Evolutionary conservation across 352 stramenopile species (phyloP).

Genomic region (Phytophthora colocasiae): DNA sequence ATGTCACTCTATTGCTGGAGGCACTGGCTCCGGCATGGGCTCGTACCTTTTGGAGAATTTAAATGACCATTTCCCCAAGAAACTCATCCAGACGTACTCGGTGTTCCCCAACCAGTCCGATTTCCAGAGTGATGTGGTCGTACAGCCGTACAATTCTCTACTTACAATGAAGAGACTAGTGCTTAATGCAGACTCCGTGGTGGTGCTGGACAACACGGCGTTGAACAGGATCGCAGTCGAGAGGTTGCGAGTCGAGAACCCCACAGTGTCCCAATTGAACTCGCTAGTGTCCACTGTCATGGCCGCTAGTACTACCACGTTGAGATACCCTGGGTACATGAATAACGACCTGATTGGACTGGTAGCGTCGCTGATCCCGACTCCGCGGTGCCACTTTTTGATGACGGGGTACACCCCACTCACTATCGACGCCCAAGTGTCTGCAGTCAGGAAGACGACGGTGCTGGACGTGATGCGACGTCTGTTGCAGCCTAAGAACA

Average conservation of each 20-base stretch:
- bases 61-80: constrained; percentile 99
- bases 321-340: constrained; percentile 98
- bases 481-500: constrained; percentile 97
- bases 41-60: constrained; percentile 99
- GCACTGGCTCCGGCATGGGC: constrained; percentile 98
- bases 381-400: constrained; percentile 99
- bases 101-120: constrained; percentile 98
- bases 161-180: constrained; percentile 98
- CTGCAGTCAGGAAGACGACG: constrained; percentile 97
- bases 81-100: constrained; percentile 99
- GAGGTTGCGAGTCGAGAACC: constrained; percentile 96
- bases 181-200: constrained; percentile 98
- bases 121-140: constrained; percentile 97
- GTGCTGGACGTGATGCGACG: constrained; percentile 99
- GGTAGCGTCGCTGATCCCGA: constrained; percentile 98
- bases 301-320: constrained; percentile 97
- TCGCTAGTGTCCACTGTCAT: constrained; percentile 99
- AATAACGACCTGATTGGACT: constrained; percentile 99
- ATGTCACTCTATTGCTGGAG: constrained; percentile 98
- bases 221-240: constrained; percentile 97
- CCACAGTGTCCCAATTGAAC: constrained; percentile 97
- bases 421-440: constrained; percentile 92
- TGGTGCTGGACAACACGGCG: constrained; percentile 99
- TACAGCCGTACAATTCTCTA: constrained; percentile 99
- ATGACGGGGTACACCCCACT: constrained; percentile 99